A percentile compares a stretch with the other conserved stretches of the same genome.
These are phyloP conservation scores for Aspergillus bombycis DNA, from an alignment of 2,329 filamentous ascomycete species.

Conservation along the genomic window DNA sequence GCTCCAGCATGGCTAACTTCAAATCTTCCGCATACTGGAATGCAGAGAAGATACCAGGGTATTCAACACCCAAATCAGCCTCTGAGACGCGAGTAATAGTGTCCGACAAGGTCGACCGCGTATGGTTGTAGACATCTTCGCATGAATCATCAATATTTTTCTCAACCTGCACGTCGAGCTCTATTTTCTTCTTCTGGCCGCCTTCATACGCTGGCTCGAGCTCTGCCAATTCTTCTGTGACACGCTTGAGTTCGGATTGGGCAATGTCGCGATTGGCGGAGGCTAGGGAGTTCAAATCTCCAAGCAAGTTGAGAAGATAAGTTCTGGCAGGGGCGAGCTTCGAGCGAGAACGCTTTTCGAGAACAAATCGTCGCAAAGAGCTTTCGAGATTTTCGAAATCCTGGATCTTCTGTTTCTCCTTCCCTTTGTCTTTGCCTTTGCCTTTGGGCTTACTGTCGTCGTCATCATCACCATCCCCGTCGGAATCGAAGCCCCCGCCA, in stretches of 20 bases:
- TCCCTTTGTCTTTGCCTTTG: slow-evolving; percentile 82
- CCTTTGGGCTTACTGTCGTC: slow-evolving; percentile 42
- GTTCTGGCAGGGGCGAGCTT: slow-evolving; percentile 95
- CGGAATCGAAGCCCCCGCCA: slow-evolving; percentile 59
- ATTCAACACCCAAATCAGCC: slow-evolving; percentile 77
- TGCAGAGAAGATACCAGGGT: slow-evolving; percentile 80
- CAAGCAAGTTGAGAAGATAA: slow-evolving; percentile 89
- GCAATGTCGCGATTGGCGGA: slow-evolving; percentile 87
- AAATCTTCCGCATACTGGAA: slow-evolving; percentile 94
- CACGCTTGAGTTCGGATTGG: slow-evolving; percentile 79
- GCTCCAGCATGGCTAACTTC: slow-evolving; percentile 86
- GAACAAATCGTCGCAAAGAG: slow-evolving; percentile 85
- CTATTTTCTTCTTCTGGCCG: slow-evolving; percentile 75
- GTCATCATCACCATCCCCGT: slow-evolving; percentile 50
- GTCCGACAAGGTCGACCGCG: slow-evolving; percentile 72
- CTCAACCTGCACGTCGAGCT: slow-evolving; percentile 81
- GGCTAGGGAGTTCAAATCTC: slow-evolving; percentile 81
- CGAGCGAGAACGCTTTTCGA: slow-evolving; percentile 92
- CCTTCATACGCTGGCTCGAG: slow-evolving; percentile 85
- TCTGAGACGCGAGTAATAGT: slow-evolving; percentile 78
- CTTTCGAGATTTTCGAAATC: slow-evolving; percentile 91
- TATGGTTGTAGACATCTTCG: slow-evolving; percentile 82
- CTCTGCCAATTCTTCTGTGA: slow-evolving; percentile 76
- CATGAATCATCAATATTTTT: slow-evolving; percentile 82
- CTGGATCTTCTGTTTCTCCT: slow-evolving; percentile 83